Conservation (phyloP, 225 moss, liverwort and hornwort species). For the Neckera pumila region DNA sequence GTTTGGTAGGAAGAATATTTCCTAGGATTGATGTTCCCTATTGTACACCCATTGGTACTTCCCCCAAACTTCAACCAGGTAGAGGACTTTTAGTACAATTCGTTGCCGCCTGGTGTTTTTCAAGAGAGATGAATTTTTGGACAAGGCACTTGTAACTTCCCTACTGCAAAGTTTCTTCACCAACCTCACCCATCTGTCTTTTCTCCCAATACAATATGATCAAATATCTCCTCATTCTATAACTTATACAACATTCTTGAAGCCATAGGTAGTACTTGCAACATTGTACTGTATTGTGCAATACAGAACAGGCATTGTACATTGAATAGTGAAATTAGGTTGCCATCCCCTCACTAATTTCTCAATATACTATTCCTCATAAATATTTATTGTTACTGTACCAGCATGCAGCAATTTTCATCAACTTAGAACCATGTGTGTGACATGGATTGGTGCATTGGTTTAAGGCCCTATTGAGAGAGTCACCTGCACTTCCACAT, state of each 20-base stretch:
- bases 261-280: neutral
- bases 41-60: neutral
- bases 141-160: no score
- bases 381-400: no score
- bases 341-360: neutral
- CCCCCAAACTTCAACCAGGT: neutral
- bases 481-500: fast-evolving
- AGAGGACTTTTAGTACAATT: neutral
- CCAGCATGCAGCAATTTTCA: neutral
- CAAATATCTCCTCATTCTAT: neutral
- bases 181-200: neutral
- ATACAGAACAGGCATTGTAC: neutral
- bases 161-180: no score
- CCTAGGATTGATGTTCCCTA: neutral
- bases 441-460: neutral
- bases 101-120: no score
- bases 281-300: neutral
- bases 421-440: neutral
- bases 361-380: fast-evolving
- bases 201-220: no score
- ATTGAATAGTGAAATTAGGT: neutral
- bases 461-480: neutral
- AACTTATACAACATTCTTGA: neutral
- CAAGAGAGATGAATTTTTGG: neutral
- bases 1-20: no score